phyloP scores from a whole-genome alignment of 73 alveolate genomes.

The Paramecium caudatum region DNA sequence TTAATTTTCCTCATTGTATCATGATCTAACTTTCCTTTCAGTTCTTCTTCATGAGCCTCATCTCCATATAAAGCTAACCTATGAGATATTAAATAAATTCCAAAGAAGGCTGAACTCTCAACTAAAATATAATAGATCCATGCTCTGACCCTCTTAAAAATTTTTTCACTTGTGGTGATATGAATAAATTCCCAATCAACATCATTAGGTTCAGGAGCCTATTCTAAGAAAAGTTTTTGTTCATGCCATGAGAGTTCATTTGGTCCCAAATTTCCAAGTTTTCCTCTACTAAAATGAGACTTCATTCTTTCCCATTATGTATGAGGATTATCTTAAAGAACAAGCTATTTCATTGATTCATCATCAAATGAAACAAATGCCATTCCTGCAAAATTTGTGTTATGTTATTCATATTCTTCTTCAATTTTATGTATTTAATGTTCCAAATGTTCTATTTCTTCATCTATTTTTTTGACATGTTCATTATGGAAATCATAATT shows the following conservation, averaged over 20 bases:
- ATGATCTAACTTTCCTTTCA: slow-evolving; percentile 66
- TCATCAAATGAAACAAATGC: slow-evolving; percentile 71
- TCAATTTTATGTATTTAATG: slow-evolving; percentile 65
- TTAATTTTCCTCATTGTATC: slow-evolving; percentile 40
- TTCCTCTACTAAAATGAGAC: slow-evolving; percentile 62
- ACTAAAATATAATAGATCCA: slow-evolving; percentile 31
- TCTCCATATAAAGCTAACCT: slow-evolving; percentile 50
- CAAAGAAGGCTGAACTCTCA: slow-evolving; percentile 54
- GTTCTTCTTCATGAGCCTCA: slow-evolving; percentile 74
- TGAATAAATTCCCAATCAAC: slow-evolving; percentile 79
- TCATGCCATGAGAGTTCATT: slow-evolving; percentile 71
- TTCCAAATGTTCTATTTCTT: slow-evolving; percentile 69
- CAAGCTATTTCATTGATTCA: slow-evolving; percentile 65
- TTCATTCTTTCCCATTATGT: slow-evolving; percentile 61
- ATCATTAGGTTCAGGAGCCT: slow-evolving; percentile 78
- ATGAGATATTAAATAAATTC: slow-evolving; percentile 53
- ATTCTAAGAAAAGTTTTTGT: slow-evolving; percentile 64
- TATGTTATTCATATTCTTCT: slow-evolving; percentile 28
- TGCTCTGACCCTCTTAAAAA: slow-evolving; percentile 60
- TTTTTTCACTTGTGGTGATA: slow-evolving; percentile 62
- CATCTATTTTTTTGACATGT: slow-evolving; percentile 36
- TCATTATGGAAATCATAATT: slow-evolving; percentile 53
- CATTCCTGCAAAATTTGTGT: slow-evolving; percentile 70
- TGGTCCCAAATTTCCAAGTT: neutral
- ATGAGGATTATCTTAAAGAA: slow-evolving; percentile 55